Conservation (phyloP, 1,139 yeast species). For the Blastobotrys indianensis region DNA sequence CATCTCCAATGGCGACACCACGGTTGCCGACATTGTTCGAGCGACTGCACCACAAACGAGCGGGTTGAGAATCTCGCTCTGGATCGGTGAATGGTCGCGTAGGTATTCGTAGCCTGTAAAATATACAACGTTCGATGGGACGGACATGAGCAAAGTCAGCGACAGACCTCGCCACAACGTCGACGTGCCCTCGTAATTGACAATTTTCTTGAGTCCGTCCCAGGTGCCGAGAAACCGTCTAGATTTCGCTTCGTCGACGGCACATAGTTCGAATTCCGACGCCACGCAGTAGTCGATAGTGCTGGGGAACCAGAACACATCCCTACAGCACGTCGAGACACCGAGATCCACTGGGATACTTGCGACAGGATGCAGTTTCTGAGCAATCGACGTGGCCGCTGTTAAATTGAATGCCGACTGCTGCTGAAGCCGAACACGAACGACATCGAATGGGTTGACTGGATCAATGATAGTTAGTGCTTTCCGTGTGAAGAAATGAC, state of each 20-base stretch:
- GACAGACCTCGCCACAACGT: slow-evolving; percentile 91
- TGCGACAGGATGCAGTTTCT: slow-evolving; percentile 21
- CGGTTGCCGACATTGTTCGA: slow-evolving; percentile 74
- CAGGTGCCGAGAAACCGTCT: slow-evolving; percentile 50
- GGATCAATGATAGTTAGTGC: slow-evolving; percentile 24
- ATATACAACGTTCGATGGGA: slow-evolving; percentile 90
- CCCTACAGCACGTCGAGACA: slow-evolving; percentile 37
- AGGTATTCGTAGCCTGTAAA: slow-evolving; percentile 89
- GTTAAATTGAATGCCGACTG: slow-evolving; percentile 44
- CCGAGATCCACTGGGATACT: slow-evolving; percentile 30
- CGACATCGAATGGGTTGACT: slow-evolving; percentile 92
- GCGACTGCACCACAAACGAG: slow-evolving; percentile 83
- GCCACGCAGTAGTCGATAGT: slow-evolving; percentile 38
- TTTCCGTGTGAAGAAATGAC: neutral
- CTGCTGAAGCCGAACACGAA: slow-evolving; percentile 84
- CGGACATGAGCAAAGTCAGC: slow-evolving; percentile 76
- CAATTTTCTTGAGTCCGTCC: slow-evolving; percentile 65
- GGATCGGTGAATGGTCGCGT: slow-evolving; percentile 65
- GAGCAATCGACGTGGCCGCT: slow-evolving; percentile 18
- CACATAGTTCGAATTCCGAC: slow-evolving; percentile 33
- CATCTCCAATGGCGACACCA: slow-evolving; percentile 82
- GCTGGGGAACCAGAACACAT: slow-evolving; percentile 38
- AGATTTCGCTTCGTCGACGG: slow-evolving; percentile 31
- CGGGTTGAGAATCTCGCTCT: slow-evolving; percentile 55
- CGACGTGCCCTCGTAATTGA: slow-evolving; percentile 61